Evolutionary conservation across 352 stramenopile genomes (phyloP).

Genomic region (Globisporangium iwayamae): DNA sequence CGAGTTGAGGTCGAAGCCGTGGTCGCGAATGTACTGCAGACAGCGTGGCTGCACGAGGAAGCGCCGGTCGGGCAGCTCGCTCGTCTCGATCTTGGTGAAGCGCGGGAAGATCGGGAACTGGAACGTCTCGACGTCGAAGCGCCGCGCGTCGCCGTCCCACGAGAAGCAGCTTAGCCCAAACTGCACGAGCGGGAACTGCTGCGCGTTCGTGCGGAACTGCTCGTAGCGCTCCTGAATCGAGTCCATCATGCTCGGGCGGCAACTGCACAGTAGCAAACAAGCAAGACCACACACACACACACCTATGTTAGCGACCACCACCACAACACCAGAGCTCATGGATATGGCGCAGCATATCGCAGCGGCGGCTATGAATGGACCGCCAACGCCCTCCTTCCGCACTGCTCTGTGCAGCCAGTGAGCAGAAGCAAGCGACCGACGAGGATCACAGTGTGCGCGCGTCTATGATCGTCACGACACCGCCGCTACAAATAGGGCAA

Average conservation of each 20-base stretch:
- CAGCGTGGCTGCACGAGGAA: constrained; percentile 75
- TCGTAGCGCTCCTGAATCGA: constrained; percentile 63
- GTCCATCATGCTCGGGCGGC: constrained; percentile 66
- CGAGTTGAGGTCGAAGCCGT: constrained; percentile 75
- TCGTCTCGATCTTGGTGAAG: constrained; percentile 28
- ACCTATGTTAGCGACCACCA: not conserved
- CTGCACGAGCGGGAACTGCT: constrained; percentile 68
- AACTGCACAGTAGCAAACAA: constrained; percentile 15
- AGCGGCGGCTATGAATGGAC: too few relatives aligned
- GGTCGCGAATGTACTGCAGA: constrained; percentile 67
- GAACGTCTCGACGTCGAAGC: constrained; percentile 59
- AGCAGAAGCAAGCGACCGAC: not conserved
- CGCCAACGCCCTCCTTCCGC: not conserved
- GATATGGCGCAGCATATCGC: not conserved
- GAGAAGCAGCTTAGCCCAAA: constrained; percentile 72
- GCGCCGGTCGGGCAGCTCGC: constrained; percentile 37
- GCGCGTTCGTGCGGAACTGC: constrained; percentile 48
- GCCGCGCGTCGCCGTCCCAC: constrained; percentile 34
- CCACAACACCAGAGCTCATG: not conserved
- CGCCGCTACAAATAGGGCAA: not conserved
- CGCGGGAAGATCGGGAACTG: constrained; percentile 77
- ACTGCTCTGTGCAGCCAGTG: not conserved
- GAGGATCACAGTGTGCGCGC: not conserved
- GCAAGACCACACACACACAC: not conserved
- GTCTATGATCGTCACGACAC: not conserved